Evolutionary conservation across 2,329 filamentous ascomycete genomes (phyloP).

Genomic region (Fusarium guadeloupense): DNA sequence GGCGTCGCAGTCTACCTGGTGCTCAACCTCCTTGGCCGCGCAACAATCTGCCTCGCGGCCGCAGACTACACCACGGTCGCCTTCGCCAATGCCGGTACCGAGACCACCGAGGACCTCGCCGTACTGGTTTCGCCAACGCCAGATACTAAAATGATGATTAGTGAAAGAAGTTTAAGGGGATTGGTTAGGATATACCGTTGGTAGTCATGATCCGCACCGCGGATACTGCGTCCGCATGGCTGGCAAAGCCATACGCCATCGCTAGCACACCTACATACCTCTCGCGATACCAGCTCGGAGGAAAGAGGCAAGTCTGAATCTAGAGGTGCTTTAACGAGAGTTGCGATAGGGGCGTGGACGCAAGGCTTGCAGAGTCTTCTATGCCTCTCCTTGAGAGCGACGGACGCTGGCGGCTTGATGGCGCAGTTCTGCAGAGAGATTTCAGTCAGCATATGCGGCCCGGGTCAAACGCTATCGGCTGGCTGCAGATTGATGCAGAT

Average conservation of each 20-base stretch:
- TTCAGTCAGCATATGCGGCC: conserved; percentile 16
- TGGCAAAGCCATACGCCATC: conserved; percentile 84
- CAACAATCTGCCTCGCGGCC: conserved; percentile 81
- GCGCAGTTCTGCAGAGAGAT: conserved; percentile 78
- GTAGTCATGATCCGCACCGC: conserved; percentile 67
- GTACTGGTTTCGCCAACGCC: conserved; percentile 90
- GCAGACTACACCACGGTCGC: conserved; percentile 87
- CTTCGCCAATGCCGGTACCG: conserved; percentile 88
- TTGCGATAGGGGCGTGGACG: conserved; percentile 72
- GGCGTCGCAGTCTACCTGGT: conserved; percentile 87
- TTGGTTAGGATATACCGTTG: conserved; percentile 56
- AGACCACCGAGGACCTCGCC: conserved; percentile 81
- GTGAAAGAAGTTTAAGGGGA: neutral
- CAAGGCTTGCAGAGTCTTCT: conserved; percentile 84
- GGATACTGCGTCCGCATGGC: conserved; percentile 79
- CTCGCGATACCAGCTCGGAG: conserved; percentile 65
- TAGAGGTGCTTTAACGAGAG: conserved; percentile 58
- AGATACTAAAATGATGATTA: conserved; percentile 65
- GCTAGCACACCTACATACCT: conserved; percentile 62
- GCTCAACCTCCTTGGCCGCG: conserved; percentile 78
- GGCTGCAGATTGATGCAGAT: conserved; percentile 7
- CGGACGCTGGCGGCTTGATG: conserved; percentile 78
- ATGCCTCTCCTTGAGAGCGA: conserved; percentile 76
- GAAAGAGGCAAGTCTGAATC: conserved; percentile 58
- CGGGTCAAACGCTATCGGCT: neutral